Base-by-base conservation (phyloP, 225 moss, liverwort and hornwort species). In the Ulota crispa region DNA sequence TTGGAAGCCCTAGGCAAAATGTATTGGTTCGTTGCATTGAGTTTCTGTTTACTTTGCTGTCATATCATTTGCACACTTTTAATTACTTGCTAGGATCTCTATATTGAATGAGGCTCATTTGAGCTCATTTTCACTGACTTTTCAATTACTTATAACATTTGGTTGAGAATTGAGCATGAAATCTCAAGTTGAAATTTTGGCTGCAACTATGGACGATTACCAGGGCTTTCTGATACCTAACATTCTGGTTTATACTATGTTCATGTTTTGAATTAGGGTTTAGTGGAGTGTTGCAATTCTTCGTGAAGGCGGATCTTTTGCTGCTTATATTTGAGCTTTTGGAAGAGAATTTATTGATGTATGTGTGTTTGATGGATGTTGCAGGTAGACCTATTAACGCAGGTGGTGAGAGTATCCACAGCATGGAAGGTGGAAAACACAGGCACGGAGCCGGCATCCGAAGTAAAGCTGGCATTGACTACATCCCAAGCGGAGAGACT, bases 371-470 rank as follows among this genome's bases (percentile, higher is more conserved):
- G 61, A 57, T 72, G 61, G 37, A 50, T 43, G 39, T 79, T 77
- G 82, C 85, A 96, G 96, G 91, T 96, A 76, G 96, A 96, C 82
- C 87, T 94, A 8, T 79, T 86, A 6, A 85, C 94, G 30, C 94
- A 93, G 87, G 88, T 96, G 61, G 96, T 93, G 70, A 91, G 94
- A 86, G 73, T 88, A 10, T 80, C 88, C 39, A 87, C 91, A 2
- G 73, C 83, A 72, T 89, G 93, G 78, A 94, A 80, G 92, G 88
- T 93, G 54, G 94, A 95, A 77, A 98, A 95, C 65, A 79, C 81
- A 27, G 94, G 88, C 50, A 59, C 90, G 21, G 90, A 93, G 41
- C 79, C 84, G 71, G 92, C 80, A 12, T 76, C 86, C 6, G 93
- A 98, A 78, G 61, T 98, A 27, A 65, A 90, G 34, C 50, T 98